Evolutionary conservation across 331 rosid genomes (phyloP).

Genomic region (Quercus lobata): DNA sequence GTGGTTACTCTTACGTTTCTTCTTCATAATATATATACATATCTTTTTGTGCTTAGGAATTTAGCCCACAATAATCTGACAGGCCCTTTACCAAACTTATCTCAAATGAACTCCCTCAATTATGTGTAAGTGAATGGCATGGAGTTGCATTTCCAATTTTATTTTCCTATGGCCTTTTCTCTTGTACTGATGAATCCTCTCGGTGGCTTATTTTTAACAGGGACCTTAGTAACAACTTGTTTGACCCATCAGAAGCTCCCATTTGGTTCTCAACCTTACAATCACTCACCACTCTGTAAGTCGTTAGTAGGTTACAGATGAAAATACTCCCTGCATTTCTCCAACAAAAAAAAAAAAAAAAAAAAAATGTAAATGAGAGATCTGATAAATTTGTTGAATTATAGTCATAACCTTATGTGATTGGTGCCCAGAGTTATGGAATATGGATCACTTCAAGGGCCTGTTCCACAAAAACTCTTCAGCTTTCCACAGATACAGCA

Average conservation of each 20-base stretch:
- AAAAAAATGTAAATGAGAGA: not conserved
- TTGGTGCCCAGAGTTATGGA: slow-evolving; percentile 50
- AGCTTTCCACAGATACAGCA: slow-evolving; percentile 68
- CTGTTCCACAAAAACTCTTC: slow-evolving; percentile 63
- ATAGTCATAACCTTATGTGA: not conserved
- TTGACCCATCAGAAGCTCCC: slow-evolving; percentile 64
- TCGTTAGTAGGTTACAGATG: not conserved
- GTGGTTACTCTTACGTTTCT: not conserved
- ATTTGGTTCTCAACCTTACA: slow-evolving; percentile 60
- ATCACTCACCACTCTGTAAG: slow-evolving; percentile 80
- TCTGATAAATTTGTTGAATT: not conserved
- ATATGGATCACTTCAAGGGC: slow-evolving; percentile 66
- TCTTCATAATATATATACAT: not conserved
- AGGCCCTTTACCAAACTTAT: slow-evolving; percentile 74
- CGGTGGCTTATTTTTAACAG: slow-evolving; percentile 27
- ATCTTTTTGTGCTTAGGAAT: slow-evolving; percentile 45
- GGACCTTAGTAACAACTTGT: slow-evolving; percentile 83
- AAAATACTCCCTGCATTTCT: not conserved
- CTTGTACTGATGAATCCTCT: slow-evolving; percentile 10
- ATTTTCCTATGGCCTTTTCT: slow-evolving; percentile 6
- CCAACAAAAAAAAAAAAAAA: too few species aligned
- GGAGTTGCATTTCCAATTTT: slow-evolving; percentile 4
- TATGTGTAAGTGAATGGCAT: slow-evolving; percentile 59
- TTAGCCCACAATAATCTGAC: slow-evolving; percentile 57
- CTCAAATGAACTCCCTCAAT: slow-evolving; percentile 59